Evolutionary conservation across 495 filamentous ascomycete genomes (phyloP).

Genomic region (Trichoderma gamsii): DNA sequence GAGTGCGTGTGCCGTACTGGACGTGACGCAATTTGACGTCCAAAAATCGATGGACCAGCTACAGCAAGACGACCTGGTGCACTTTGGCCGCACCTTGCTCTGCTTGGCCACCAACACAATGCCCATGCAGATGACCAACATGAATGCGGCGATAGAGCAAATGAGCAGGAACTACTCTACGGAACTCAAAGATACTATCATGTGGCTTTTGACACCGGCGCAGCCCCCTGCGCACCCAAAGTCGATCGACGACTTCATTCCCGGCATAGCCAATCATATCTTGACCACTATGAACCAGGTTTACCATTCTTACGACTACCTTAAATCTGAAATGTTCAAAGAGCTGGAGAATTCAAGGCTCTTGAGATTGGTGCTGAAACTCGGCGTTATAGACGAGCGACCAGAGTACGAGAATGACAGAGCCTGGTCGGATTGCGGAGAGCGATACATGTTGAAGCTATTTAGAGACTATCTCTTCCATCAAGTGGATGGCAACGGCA

Average conservation of each 20-base stretch:
- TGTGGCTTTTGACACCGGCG: constrained; percentile 63
- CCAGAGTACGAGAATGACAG: constrained; percentile 70
- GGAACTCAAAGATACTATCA: constrained; percentile 66
- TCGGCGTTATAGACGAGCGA: constrained; percentile 80
- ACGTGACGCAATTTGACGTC: constrained; percentile 74
- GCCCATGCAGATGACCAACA: constrained; percentile 46
- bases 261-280: constrained; percentile 66
- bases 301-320: constrained; percentile 67
- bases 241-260: constrained; percentile 70
- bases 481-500: constrained; percentile 76
- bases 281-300: constrained; percentile 63
- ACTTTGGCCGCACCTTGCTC: constrained; percentile 78
- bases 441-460: constrained; percentile 84
- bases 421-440: constrained; percentile 82
- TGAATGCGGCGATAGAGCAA: constrained; percentile 59
- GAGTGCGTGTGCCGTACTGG: constrained; percentile 77
- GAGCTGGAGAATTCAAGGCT: constrained; percentile 92
- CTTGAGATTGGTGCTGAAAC: constrained; percentile 73
- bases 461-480: constrained; percentile 98
- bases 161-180: constrained; percentile 64
- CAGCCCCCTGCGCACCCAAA: constrained; percentile 45
- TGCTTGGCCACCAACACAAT: constrained; percentile 64
- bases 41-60: constrained; percentile 62
- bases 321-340: constrained; percentile 50
- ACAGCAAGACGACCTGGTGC: constrained; percentile 81